Base-by-base conservation (phyloP, 169 alveolate genomes). In the Eimeria falciformis region DNA sequence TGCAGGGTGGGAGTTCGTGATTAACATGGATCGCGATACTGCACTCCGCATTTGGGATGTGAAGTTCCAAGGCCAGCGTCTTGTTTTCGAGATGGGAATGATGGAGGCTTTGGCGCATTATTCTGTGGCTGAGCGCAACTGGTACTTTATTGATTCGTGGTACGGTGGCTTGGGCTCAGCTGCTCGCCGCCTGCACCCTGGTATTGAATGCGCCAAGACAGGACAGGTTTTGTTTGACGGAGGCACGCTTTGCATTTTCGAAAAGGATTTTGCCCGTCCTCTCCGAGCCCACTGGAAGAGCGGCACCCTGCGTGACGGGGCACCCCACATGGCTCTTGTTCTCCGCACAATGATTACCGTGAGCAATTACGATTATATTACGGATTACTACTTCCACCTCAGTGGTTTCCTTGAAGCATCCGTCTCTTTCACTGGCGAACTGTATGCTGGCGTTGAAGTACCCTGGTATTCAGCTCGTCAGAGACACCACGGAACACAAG, bases 81-180 rank as follows among this genome's bases (percentile, higher is more conserved):
- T 94, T 40, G 96, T 95, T 7, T 95, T 93, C 89, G 96, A 95
- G 71, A 33, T 94, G 56, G 95, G 95, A 23, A 77, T 95, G 94
- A 87, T 82, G 81, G 96, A 95, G 65, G 96, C 96, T 40, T 81
- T 95, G 86, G 96, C 96, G 27, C 96, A 95, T 56, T 95, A 95
- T 68, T 94, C 95, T 29, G 96, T 95, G 12, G 92, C 94, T 37
- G 96, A 95, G 78, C 84, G 95, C 68, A 91, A 93, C 66, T 95
- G 95, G 96, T 95, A 81, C 75, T 95, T 95, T 83, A 55, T 95
- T 79, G 96, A 95, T 46, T 86, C 94, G 37, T 95, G 96, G 96
- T 95, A 93, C 53, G 96, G 96, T 27, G 96, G 96, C 5, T 82
- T 95, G 71, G 96, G 96, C 12, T 83, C 96, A 7, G 96, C 96